Conservation (phyloP, 2,329 filamentous ascomycete genomes). For the Aspergillus fumigatiaffinis region DNA sequence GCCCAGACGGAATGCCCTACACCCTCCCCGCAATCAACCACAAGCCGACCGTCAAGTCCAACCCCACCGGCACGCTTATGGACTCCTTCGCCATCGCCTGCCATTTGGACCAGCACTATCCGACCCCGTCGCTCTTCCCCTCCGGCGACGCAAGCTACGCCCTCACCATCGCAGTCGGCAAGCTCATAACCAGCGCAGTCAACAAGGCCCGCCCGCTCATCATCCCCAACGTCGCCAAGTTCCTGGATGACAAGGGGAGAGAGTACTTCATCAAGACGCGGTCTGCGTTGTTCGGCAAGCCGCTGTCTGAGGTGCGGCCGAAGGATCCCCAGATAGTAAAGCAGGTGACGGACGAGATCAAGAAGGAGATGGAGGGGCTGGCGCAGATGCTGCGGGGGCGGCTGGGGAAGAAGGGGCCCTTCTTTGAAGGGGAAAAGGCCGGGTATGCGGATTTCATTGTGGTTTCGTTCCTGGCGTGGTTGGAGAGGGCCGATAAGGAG, state of each 20-base stretch:
- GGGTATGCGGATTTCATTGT: constrained; percentile 30
- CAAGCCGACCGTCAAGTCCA: constrained; percentile 19
- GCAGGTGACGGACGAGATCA: constrained; percentile 14
- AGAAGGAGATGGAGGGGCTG: constrained; percentile 18
- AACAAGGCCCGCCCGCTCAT: constrained; percentile 10
- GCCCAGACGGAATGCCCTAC: constrained; percentile 16
- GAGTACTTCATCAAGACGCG: constrained; percentile 31
- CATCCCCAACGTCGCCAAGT: constrained; percentile 19
- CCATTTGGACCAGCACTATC: constrained; percentile 29
- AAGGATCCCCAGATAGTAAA: constrained; percentile 17
- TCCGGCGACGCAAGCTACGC: constrained; percentile 32
- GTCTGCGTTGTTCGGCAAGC: constrained; percentile 22
- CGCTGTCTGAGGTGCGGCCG: constrained; percentile 25
- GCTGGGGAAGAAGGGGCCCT: constrained; percentile 29
- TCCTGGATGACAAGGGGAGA: constrained; percentile 25
- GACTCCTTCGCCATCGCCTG: constrained; percentile 31
- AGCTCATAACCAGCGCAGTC: constrained; percentile 6
- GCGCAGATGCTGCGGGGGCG: constrained; percentile 25
- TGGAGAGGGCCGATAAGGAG: constrained; percentile 19
- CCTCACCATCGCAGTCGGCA: constrained; percentile 21
- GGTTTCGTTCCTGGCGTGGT: constrained; percentile 22
- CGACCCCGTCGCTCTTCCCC: constrained; percentile 29
- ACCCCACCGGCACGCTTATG: constrained; percentile 26
- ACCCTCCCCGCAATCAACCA: constrained; percentile 35
- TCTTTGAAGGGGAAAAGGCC: constrained; percentile 30